Conservation (phyloP, 2,329 filamentous ascomycete genomes). For the Teratosphaeria gauchensis region DNA sequence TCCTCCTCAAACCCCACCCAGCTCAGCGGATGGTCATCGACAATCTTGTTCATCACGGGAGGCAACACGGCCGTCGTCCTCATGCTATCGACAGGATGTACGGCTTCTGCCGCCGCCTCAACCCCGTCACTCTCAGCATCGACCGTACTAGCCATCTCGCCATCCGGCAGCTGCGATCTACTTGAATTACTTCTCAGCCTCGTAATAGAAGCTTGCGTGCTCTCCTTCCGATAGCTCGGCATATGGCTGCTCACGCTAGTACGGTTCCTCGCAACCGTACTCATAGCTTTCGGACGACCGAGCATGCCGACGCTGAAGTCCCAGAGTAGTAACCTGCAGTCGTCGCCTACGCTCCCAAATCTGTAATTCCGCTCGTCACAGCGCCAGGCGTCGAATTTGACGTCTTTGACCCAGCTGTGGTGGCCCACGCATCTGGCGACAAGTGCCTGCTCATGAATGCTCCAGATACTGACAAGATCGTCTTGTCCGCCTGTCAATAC, state of each 20-base stretch:
- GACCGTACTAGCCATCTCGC: conserved; percentile 35
- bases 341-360: conserved; percentile 92
- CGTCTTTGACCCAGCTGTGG: conserved; percentile 86
- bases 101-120: conserved; percentile 48
- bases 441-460: conserved; percentile 68
- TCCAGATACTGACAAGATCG: conserved; percentile 94
- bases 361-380: conserved; percentile 93
- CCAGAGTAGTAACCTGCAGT: conserved; percentile 84
- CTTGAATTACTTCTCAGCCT: conserved; percentile 60
- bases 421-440: conserved; percentile 92
- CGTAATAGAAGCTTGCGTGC: conserved; percentile 39
- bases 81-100: conserved; percentile 77
- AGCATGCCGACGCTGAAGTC: conserved; percentile 97
- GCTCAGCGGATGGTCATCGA: conserved; percentile 77
- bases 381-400: conserved; percentile 93
- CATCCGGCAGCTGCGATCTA: conserved; percentile 27
- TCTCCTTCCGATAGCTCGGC: conserved; percentile 31
- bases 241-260: conserved; percentile 40
- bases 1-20: conserved; percentile 93
- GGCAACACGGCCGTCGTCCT: conserved; percentile 76
- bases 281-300: conserved; percentile 67
- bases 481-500: conserved; percentile 92
- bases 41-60: conserved; percentile 76
- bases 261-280: conserved; percentile 42
- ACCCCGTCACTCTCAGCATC: conserved; percentile 27